Conservation (phyloP, 2,329 filamentous ascomycete genomes). For the Ceratocystis variospora region DNA sequence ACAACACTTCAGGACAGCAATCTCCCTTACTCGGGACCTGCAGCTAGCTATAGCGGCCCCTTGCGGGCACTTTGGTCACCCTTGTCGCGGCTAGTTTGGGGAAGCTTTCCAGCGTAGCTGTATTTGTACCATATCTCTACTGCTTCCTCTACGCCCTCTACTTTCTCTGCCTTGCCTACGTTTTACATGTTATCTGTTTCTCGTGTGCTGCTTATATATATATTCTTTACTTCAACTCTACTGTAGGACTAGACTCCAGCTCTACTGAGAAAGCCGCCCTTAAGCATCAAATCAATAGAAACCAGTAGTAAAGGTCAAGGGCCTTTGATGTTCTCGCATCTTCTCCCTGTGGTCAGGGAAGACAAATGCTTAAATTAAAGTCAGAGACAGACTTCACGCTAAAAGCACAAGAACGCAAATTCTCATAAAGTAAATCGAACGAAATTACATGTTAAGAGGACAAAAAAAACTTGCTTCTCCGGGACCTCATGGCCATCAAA, state of each 20-base stretch:
- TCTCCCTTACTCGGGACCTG: slow-evolving; percentile 1
- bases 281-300: not conserved
- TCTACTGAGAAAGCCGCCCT: not conserved
- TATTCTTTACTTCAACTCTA: not conserved
- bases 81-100: not conserved
- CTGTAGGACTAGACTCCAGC: not conserved
- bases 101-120: not conserved
- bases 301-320: not conserved
- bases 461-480: not conserved
- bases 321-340: not conserved
- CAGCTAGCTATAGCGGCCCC: not conserved
- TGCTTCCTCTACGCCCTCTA: too few species aligned
- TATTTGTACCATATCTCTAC: too few species aligned
- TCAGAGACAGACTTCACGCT: too few species aligned
- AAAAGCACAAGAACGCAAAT: too few species aligned
- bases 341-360: slow-evolving; percentile 6
- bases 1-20: not conserved
- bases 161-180: not conserved
- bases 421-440: too few species aligned
- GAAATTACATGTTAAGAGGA: not conserved
- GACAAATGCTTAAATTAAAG: too few species aligned
- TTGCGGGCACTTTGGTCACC: not conserved
- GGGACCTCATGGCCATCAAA: not conserved
- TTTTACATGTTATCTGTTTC: too few species aligned
- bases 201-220: not conserved